Evolutionary conservation across 2,329 filamentous ascomycete genomes (phyloP), one percentile per base, ranked within the genome.

Genomic region (Fusarium penzigii): DNA sequence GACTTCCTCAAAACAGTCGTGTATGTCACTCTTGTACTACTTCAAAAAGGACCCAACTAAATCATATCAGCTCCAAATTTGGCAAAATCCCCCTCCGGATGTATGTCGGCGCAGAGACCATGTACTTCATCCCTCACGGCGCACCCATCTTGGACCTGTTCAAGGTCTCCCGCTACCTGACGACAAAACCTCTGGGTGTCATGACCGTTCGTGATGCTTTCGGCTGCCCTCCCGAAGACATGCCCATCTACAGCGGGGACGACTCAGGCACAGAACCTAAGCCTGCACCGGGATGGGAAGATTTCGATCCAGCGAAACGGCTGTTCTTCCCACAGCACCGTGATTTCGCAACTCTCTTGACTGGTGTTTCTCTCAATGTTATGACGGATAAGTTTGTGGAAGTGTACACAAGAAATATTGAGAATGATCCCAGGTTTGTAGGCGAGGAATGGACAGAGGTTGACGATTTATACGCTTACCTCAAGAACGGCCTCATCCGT

Each of bases 111-210:
- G 58, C 51, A 2, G 57, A 60, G 17, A 39, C 39, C 6, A 58
- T 60, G 52, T 60, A 60, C 25, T 60, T 58, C 13, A 58, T 60
- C 3, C 57, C 58, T 25, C 58, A 61, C 4, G 58, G 58, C 6
- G 20, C 46, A 10, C n/a, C 40, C 1, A 56, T 60, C 10, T 49
- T 48, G 0, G 58, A 60, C 1, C 44, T 60, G 1, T 60, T 60
- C 34, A 61, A 61, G 29, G 45, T 44, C 0, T 56, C 57, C 9
- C 52, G 58, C 2, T 44, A 60, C 3, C 7, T 58, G 2, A 58
- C 57, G 2, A 61, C 57, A 1, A 58, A 58, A 6, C 50, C 42
- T 1, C 38, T 60, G 2, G 58, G 57, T 2, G 29, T 56, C 6
- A 51, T 58, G 41, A 56, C 57, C 1, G 56, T 60, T 2, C 52